Conservation (phyloP, 495 filamentous ascomycete species). For the Trichoderma parareesei region DNA sequence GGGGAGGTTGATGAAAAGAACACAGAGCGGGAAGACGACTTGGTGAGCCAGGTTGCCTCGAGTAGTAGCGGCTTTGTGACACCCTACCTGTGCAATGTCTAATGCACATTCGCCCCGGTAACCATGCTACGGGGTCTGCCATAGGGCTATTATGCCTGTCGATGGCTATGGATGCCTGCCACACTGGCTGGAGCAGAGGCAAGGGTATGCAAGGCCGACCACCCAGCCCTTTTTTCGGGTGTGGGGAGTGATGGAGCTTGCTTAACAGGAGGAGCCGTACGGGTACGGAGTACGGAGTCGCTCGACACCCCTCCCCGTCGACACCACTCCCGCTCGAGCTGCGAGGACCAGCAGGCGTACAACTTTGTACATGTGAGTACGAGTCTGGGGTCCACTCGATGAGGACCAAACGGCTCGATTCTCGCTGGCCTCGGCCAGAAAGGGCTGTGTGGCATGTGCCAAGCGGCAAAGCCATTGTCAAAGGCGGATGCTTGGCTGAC, state of each 20-base stretch:
- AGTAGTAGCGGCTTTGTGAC: conserved; percentile 6
- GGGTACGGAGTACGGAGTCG: background rate
- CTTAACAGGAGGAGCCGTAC: conserved; percentile 2
- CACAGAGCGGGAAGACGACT: conserved; percentile 1
- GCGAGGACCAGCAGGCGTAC: background rate
- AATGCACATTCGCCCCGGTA: background rate
- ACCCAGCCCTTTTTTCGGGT: background rate
- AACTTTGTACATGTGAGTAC: background rate
- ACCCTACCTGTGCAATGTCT: background rate
- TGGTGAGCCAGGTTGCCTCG: background rate
- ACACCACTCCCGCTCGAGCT: background rate
- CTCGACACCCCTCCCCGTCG: conserved; percentile 1
- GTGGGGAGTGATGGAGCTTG: conserved; percentile 3
- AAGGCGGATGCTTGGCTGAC: conserved; percentile 1
- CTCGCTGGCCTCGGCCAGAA: background rate
- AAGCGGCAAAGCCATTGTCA: background rate
- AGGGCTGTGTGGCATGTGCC: conserved; percentile 9
- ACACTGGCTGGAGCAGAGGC: background rate
- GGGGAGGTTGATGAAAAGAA: background rate
- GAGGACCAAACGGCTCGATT: background rate
- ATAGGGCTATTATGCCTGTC: conserved; percentile 9
- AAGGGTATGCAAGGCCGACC: background rate
- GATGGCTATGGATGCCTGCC: background rate
- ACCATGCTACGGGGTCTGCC: background rate
- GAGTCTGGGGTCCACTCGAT: background rate